Base-by-base conservation (phyloP, 768 basidiomycete genomes). In the Lentinula sp. region DNA sequence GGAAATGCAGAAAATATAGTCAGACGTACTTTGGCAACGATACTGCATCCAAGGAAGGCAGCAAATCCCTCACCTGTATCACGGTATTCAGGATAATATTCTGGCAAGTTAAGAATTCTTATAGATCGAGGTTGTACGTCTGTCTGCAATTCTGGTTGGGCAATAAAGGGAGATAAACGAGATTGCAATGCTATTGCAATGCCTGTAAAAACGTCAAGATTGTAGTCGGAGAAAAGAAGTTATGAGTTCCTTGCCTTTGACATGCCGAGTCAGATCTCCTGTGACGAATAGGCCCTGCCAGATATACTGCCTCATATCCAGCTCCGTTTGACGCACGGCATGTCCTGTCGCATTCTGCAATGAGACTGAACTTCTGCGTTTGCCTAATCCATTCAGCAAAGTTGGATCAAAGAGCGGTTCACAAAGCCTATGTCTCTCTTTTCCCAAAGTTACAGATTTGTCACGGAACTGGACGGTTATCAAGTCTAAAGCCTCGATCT, bases 51-150 rank as follows among this genome's bases (percentile, higher is more conserved):
- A 60, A 95, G 73, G 77, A 93, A 95, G 10, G 88, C 85, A 4
- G 91, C 88, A 42, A 87, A 77, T 1, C 88, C 88, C 57, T 93
- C 91, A 2, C 92, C 93, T 48, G 85, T 90, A 54, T 93, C 91
- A 60, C 91, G 79, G 67, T 91, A 97, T 70, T 95, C 93, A 7
- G 90, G 87, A 70, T 93, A 97, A 72, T 95, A 95, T 36, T 95
- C 93, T 0, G 94, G 93, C 7, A 94, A 81, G 39, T 76, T 81
- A 54, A 92, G 69, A 6, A 85, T 77, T 23, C 85, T 82, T 43
- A 86, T 83, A 33, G 74, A 72, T 35, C 85, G 82, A n/a, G 91
- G 78, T 66, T 92, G 91, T 20, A 89, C 75, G 10, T 93, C 90
- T 36, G 84, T 87, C 53, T 80, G 77, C 39, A 89, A 76, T 37